Conservation (phyloP, 805 yeast genomes). For the Candida tallmaniae region DNA sequence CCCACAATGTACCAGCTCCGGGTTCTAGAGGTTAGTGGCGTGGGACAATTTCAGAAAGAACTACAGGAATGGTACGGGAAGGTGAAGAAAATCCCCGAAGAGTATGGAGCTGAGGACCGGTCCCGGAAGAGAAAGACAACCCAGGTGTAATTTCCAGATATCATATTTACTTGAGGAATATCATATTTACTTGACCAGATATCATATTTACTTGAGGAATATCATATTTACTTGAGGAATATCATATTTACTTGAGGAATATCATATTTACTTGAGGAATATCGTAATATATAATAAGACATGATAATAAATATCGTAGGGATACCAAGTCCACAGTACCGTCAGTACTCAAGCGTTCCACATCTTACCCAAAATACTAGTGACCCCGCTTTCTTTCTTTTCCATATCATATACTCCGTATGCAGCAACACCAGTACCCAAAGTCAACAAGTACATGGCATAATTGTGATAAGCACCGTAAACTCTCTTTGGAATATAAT, state of each 20-base stretch:
- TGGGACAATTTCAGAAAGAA: conserved; percentile 14
- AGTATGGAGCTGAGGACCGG: conserved; percentile 7
- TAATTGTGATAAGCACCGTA: conserved; percentile 60
- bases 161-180: too few relatives aligned
- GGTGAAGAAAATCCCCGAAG: conserved; percentile 10
- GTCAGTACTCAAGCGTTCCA: conserved; percentile 29
- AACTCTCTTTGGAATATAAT: conserved; percentile 72
- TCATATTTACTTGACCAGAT: too few relatives aligned
- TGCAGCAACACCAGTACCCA: conserved; percentile 61
- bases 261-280: too few relatives aligned
- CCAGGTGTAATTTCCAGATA: too few relatives aligned
- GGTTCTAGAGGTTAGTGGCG: conserved; percentile 16
- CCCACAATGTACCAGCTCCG: conserved; percentile 15
- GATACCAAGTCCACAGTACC: not conserved
- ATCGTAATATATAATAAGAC: too few relatives aligned
- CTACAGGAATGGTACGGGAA: conserved; percentile 22
- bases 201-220: too few relatives aligned
- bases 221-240: too few relatives aligned
- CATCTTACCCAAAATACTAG: conserved; percentile 40
- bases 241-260: too few relatives aligned
- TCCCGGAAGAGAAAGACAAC: conserved; percentile 9
- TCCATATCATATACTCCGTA: conserved; percentile 73
- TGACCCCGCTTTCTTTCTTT: conserved; percentile 60
- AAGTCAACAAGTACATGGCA: conserved; percentile 56
- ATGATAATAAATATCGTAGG: too few relatives aligned